These are phyloP conservation scores for Samsoniella hepiali DNA, from an alignment of 2,329 filamentous ascomycete genomes.

Conservation along the genomic window DNA sequence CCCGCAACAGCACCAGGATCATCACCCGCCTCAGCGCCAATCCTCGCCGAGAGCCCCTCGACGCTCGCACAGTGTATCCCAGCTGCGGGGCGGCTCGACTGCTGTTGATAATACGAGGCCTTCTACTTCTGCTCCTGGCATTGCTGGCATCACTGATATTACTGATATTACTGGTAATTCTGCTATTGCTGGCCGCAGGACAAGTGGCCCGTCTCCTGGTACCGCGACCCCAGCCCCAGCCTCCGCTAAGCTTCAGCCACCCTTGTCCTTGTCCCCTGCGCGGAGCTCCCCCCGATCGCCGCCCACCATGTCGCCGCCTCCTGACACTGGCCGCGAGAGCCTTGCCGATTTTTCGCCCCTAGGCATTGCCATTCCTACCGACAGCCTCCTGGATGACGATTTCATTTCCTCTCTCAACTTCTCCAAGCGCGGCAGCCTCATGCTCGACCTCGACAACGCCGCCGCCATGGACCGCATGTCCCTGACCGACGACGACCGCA, in stretches of 20 bases:
- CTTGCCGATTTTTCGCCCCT: slow-evolving; percentile 34
- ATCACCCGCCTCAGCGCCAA: background rate
- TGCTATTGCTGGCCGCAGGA: too few relatives aligned
- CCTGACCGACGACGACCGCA: slow-evolving; percentile 23
- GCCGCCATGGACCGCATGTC: slow-evolving; percentile 22
- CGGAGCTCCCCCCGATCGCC: slow-evolving; percentile 22
- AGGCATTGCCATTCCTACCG: slow-evolving; percentile 54
- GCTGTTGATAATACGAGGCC: background rate
- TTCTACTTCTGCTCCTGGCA: background rate
- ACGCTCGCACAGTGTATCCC: slow-evolving; percentile 2
- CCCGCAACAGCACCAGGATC: background rate
- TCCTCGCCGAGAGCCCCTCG: background rate
- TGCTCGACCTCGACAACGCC: slow-evolving; percentile 50
- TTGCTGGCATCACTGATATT: too few relatives aligned
- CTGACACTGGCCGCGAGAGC: slow-evolving; percentile 21
- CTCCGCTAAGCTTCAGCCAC: slow-evolving; percentile 13
- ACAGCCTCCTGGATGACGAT: slow-evolving; percentile 55
- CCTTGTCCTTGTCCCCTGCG: slow-evolving; percentile 10
- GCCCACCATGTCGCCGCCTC: slow-evolving; percentile 26
- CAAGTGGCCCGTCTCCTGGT: background rate
- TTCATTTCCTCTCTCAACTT: slow-evolving; percentile 56
- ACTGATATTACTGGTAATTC: too few relatives aligned
- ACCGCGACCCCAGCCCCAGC: slow-evolving; percentile 12
- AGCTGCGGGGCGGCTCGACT: slow-evolving; percentile 9
- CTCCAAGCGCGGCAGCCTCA: slow-evolving; percentile 61